Conservation (phyloP, 169 alveolate genomes). For the Plasmodium berghei region DNA sequence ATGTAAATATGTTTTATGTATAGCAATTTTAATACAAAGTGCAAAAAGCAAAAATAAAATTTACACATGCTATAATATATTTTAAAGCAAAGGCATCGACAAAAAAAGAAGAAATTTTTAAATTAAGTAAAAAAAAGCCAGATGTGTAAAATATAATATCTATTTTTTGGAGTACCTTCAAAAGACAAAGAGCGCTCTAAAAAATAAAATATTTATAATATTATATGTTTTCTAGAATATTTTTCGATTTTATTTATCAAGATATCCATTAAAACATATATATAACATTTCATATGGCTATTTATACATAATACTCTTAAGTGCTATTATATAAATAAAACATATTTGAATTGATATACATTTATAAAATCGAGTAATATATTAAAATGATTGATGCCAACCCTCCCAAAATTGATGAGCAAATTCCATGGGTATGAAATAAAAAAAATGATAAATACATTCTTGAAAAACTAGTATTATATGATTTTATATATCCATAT, state of each 20-base stretch:
- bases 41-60: too few relatives aligned
- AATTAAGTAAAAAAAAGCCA: too few relatives aligned
- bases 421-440: conserved; percentile 61
- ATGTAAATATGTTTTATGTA: too few relatives aligned
- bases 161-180: not conserved
- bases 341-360: not conserved
- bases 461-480: conserved; percentile 2
- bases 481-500: not conserved
- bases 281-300: too few relatives aligned
- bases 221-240: not conserved
- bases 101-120: too few relatives aligned
- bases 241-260: not conserved
- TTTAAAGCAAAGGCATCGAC: too few relatives aligned
- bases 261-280: too few relatives aligned
- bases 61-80: too few relatives aligned
- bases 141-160: too few relatives aligned
- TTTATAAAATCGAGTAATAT: not conserved
- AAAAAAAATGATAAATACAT: not conserved
- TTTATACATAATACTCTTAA: not conserved
- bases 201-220: not conserved
- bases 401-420: conserved; percentile 37
- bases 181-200: conserved; percentile 3
- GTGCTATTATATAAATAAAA: not conserved
- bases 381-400: conserved; percentile 55
- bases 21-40: too few relatives aligned